phyloP scores from a whole-genome alignment of 495 filamentous ascomycete genomes.

The Xylaria longipes region DNA sequence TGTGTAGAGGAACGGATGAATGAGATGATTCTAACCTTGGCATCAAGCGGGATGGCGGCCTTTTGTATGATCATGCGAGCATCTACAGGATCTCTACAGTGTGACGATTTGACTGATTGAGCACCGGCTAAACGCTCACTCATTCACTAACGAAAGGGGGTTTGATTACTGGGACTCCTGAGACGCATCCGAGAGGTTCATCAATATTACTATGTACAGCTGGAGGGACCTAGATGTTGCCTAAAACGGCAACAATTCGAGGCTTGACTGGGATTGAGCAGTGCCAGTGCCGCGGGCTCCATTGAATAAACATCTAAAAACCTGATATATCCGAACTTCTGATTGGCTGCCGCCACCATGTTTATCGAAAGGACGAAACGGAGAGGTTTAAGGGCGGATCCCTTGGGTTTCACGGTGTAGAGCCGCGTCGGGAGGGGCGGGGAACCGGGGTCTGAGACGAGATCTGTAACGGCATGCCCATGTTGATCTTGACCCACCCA shows the following conservation, averaged over 20 bases:
- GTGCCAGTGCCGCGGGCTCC: neutral
- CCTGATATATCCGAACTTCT: neutral
- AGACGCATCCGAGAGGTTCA: slow-evolving; percentile 20
- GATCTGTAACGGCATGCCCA: slow-evolving; percentile 15
- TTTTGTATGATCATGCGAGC: slow-evolving; percentile 24
- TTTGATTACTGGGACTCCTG: slow-evolving; percentile 8
- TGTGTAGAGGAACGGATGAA: slow-evolving; percentile 34
- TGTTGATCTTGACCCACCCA: neutral
- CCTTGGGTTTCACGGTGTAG: slow-evolving; percentile 19
- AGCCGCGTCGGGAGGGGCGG: slow-evolving; percentile 19
- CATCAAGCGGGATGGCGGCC: slow-evolving; percentile 5
- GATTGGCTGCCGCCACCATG: slow-evolving; percentile 3
- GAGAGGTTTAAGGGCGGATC: slow-evolving; percentile 10
- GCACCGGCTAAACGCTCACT: neutral
- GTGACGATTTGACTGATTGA: neutral
- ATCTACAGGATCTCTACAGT: neutral
- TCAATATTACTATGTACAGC: slow-evolving; percentile 2
- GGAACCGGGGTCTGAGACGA: slow-evolving; percentile 22
- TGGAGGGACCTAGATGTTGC: slow-evolving; percentile 1
- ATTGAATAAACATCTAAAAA: slow-evolving; percentile 5
- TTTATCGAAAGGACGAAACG: slow-evolving; percentile 18
- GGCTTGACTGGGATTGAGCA: neutral
- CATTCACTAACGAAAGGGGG: neutral
- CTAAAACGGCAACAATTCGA: neutral
- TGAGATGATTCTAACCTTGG: slow-evolving; percentile 13